Evolutionary conservation across 371 early-diverging fungal species (phyloP).

Genomic region (Haplosporangium sp.): DNA sequence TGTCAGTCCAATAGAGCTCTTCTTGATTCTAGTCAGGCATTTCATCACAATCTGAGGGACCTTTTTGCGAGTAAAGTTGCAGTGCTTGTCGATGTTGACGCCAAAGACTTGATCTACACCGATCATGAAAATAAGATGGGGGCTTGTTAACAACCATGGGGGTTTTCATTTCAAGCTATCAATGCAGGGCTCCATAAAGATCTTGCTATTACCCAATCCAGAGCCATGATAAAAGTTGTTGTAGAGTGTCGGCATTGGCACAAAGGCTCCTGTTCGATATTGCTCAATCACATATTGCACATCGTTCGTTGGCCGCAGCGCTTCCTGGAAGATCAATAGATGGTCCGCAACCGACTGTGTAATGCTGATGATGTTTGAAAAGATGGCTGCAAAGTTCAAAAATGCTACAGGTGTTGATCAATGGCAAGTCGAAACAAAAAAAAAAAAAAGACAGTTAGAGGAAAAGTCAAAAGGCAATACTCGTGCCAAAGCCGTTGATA

Average conservation of each 20-base stretch:
- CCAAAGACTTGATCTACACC: conserved; percentile 79
- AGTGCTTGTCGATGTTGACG: conserved; percentile 76
- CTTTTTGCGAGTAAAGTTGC: conserved; percentile 63
- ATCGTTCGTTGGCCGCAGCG: conserved; percentile 78
- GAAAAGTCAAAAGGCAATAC: too few relatives aligned
- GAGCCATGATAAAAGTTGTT: conserved; percentile 73
- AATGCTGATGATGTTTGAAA: conserved; percentile 66
- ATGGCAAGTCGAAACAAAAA: too few relatives aligned
- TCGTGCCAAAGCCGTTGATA: too few relatives aligned
- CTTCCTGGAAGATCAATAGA: conserved; percentile 76
- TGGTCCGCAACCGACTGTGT: conserved; percentile 72
- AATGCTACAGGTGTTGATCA: conserved; percentile 65
- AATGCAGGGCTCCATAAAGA: not conserved
- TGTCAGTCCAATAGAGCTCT: conserved; percentile 53
- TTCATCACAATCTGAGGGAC: conserved; percentile 70
- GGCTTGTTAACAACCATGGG: too few relatives aligned
- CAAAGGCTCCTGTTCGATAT: conserved; percentile 76
- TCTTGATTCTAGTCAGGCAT: conserved; percentile 62
- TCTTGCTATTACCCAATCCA: conserved; percentile 60
- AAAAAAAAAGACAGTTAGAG: not conserved
- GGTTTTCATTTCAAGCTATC: too few relatives aligned
- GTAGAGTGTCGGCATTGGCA: conserved; percentile 78
- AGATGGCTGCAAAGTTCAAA: conserved; percentile 67
- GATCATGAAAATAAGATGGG: conserved; percentile 1
- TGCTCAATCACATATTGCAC: conserved; percentile 81